Evolutionary conservation across 768 basidiomycete genomes (phyloP).

Genomic region (Exsudoporus frostii): DNA sequence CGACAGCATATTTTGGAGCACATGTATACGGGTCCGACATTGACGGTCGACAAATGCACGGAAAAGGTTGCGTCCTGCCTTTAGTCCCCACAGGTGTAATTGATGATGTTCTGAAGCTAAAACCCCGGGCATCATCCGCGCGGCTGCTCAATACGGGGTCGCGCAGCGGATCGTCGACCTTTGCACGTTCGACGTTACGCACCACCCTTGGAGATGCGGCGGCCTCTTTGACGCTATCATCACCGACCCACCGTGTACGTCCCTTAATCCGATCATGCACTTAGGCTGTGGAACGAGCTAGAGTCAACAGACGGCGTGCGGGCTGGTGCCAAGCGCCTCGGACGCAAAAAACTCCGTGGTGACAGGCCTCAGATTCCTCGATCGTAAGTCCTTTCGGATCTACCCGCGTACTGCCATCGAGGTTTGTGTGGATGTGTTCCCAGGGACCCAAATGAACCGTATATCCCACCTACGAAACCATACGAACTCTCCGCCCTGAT

Average conservation of each 20-base stretch:
- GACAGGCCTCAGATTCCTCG: conserved; percentile 34
- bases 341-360: conserved; percentile 52
- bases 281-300: neutral
- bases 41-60: conserved; percentile 95
- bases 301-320: conserved; percentile 75
- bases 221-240: conserved; percentile 91
- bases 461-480: conserved; percentile 86
- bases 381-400: conserved; percentile 37
- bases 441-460: conserved; percentile 54
- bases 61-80: conserved; percentile 58
- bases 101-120: conserved; percentile 26
- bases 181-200: conserved; percentile 90
- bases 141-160: conserved; percentile 83
- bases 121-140: conserved; percentile 70
- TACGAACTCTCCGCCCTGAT: conserved; percentile 89
- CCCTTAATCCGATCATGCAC: neutral
- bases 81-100: neutral
- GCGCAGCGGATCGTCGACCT: conserved; percentile 73
- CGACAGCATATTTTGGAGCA: conserved; percentile 85
- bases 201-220: conserved; percentile 85
- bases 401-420: neutral
- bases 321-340: conserved; percentile 80
- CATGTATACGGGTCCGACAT: conserved; percentile 90
- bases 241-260: conserved; percentile 90
- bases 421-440: neutral